Evolutionary conservation across 345 rosid genomes (phyloP).

Genomic region (Leavenworthia alabamica): DNA sequence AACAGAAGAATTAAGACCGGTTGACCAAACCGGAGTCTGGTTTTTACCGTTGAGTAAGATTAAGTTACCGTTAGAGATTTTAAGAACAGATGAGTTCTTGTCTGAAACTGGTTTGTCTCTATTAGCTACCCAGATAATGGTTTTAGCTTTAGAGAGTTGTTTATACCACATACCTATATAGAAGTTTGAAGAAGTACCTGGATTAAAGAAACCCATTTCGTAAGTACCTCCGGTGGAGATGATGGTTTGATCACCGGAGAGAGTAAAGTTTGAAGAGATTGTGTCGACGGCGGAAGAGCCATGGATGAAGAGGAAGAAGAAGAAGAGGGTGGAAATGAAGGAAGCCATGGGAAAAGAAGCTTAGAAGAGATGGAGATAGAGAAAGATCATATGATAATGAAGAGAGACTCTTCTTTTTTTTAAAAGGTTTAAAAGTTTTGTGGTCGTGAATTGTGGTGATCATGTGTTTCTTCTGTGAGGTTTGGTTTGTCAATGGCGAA

Average conservation of each 20-base stretch:
- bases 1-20: constrained; percentile 39
- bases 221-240: constrained; percentile 43
- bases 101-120: constrained; percentile 52
- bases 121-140: constrained; percentile 72
- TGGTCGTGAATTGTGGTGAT: not conserved
- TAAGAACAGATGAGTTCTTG: constrained; percentile 38
- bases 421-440: not conserved
- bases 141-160: constrained; percentile 33
- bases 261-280: constrained; percentile 41
- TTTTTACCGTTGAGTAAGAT: constrained; percentile 46
- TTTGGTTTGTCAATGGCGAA: constrained; percentile 21
- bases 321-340: constrained; percentile 5
- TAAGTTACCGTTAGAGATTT: constrained; percentile 59
- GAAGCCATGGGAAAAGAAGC: constrained; percentile 17
- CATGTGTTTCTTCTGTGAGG: constrained; percentile 12
- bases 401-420: not conserved
- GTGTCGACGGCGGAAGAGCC: constrained; percentile 43
- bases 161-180: constrained; percentile 72
- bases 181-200: constrained; percentile 46
- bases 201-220: constrained; percentile 61
- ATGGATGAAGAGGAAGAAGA: constrained; percentile 17
- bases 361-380: not conserved
- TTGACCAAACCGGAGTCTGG: constrained; percentile 52
- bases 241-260: constrained; percentile 59
- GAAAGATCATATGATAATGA: constrained; percentile 9